Base-by-base conservation (phyloP, 2,329 filamentous ascomycete species). In the Penicillium sp. region DNA sequence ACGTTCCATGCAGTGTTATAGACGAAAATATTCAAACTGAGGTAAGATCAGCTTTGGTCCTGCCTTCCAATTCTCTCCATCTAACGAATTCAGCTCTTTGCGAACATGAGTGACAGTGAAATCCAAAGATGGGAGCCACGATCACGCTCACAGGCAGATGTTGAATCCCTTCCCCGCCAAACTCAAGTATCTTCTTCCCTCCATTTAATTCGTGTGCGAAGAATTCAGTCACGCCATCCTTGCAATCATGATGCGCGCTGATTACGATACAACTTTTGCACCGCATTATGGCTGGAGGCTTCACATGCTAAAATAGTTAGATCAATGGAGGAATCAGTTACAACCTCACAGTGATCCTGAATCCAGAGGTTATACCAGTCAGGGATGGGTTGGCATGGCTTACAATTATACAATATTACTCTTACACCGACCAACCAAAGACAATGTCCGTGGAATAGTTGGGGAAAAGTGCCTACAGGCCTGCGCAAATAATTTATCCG, bases 331-430 rank as follows among this genome's bases (percentile, higher is more conserved):
- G 22, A 42, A 57, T 15, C 52, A 60, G n/a, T 26, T 61, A 25
- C 35, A 59, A 18, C 43, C 44, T 12, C 42, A 58, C 18, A 58
- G 57, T 41, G 54, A 61, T 35, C 51, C 55, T 12, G 35, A 55
- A 9, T 55, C 55, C 7, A 51, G 49, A 48, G 53, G 59, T n/a
- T 60, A 59, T 29, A 52, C 55, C 29, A 58, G 54, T 6, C 54
- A 61, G 35, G 47, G 57, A 45, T 61, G 59, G 59, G 57, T 61
- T 26, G 57, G 57, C 2, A 60, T 61, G 57, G 57, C 59, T n/a
- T 61, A 58, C 15, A 61, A 61, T 20, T 59, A 57, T 31, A 59
- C 57, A 3, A 49, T 61, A n/a, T 46, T 59, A 18, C 40, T 59
- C 0, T 37, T 61, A 18, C 52, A 61, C 22, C 51, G 57, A n/a